Evolutionary conservation across 306 rosid species (phyloP).

Genomic region (Glycine tomentella): DNA sequence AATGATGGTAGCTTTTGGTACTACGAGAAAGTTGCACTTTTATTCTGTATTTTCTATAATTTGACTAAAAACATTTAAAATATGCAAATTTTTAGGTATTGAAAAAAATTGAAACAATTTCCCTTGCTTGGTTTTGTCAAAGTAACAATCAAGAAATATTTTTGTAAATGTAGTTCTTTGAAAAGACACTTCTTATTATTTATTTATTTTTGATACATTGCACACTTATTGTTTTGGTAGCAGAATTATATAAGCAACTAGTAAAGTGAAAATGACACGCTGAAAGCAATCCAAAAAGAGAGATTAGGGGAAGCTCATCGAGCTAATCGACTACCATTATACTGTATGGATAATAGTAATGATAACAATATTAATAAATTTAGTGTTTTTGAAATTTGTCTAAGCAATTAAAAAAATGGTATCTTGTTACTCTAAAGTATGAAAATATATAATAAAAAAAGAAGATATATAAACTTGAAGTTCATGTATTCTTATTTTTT

Average conservation of each 20-base stretch:
- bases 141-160: background rate
- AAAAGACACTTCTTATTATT: background rate
- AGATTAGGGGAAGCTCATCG: background rate
- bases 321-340: background rate
- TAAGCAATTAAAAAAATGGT: too few species aligned
- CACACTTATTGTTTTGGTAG: background rate
- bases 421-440: too few species aligned
- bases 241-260: background rate
- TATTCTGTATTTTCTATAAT: background rate
- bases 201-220: background rate
- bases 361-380: background rate
- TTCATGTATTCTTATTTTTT: too few species aligned
- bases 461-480: too few species aligned
- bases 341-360: background rate
- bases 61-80: background rate
- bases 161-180: background rate
- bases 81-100: background rate
- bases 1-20: background rate
- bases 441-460: too few species aligned
- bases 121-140: background rate
- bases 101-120: background rate
- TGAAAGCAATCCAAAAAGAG: constrained; percentile 12
- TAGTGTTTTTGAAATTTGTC: background rate
- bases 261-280: constrained; percentile 8
- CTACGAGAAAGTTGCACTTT: background rate